These are phyloP conservation scores for Sugiyamaella neomexicana DNA, from an alignment of 1,139 yeast genomes.

Conservation along the genomic window DNA sequence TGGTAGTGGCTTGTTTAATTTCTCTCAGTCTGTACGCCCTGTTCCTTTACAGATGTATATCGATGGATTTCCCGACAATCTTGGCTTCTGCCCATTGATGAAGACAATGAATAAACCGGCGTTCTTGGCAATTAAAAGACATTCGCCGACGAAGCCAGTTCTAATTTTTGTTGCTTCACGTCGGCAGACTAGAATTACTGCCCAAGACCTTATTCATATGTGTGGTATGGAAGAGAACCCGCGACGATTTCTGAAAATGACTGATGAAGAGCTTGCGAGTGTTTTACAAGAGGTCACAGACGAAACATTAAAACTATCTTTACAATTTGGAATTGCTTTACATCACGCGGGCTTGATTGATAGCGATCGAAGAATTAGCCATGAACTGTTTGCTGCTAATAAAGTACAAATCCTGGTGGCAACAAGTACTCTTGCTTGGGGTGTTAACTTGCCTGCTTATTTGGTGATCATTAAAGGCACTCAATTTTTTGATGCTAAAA, in stretches of 20 bases:
- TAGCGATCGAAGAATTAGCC: conserved; percentile 83
- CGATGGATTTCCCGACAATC: conserved; percentile 94
- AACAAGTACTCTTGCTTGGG: conserved; percentile 96
- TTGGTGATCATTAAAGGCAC: conserved; percentile 93
- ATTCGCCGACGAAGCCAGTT: conserved; percentile 90
- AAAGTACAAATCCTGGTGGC: conserved; percentile 90
- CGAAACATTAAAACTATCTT: conserved; percentile 77
- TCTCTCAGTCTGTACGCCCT: conserved; percentile 94
- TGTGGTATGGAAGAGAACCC: conserved; percentile 97
- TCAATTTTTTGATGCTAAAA: conserved; percentile 78
- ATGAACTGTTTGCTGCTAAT: conserved; percentile 76
- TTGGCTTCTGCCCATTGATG: conserved; percentile 95
- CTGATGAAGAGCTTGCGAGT: conserved; percentile 70
- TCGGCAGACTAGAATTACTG: conserved; percentile 93
- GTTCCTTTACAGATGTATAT: conserved; percentile 97
- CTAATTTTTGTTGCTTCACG: conserved; percentile 95
- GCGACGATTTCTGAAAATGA: conserved; percentile 76
- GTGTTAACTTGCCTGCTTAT: conserved; percentile 94
- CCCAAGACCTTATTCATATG: conserved; percentile 84
- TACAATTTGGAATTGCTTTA: conserved; percentile 94
- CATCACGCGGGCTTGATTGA: conserved; percentile 98
- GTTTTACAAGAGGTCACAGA: conserved; percentile 72
- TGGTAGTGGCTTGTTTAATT: conserved; percentile 72
- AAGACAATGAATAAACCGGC: conserved; percentile 98
- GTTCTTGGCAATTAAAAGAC: conserved; percentile 92